These are phyloP conservation scores for Xylariales sp. DNA, from an alignment of 2,329 filamentous ascomycete species.

Conservation along the genomic window DNA sequence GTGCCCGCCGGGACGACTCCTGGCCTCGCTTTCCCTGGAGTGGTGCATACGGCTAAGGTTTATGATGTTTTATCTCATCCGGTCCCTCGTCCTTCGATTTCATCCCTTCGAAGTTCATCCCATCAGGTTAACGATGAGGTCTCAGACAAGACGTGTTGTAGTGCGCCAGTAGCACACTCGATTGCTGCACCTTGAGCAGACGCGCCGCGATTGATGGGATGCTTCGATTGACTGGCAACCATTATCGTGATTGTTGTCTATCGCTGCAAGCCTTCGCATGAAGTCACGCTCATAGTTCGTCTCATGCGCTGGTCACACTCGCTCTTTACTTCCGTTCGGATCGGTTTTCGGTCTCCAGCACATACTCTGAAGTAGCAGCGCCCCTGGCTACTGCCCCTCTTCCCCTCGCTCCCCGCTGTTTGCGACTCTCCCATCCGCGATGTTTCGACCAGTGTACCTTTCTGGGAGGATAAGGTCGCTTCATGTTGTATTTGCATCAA, in stretches of 20 bases:
- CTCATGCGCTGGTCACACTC: too few relatives aligned
- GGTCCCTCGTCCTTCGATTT: neutral
- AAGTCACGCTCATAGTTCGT: neutral
- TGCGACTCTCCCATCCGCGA: too few relatives aligned
- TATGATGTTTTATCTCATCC: neutral
- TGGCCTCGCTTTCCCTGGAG: too few relatives aligned
- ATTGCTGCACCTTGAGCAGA: too few relatives aligned
- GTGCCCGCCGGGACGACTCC: neutral
- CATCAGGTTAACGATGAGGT: neutral
- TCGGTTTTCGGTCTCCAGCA: neutral
- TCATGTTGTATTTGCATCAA: constrained; percentile 11
- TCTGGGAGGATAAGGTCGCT: constrained; percentile 10
- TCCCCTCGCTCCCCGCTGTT: neutral
- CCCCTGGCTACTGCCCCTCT: neutral
- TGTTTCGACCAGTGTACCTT: constrained; percentile 13
- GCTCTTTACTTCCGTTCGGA: neutral
- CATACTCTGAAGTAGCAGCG: neutral
- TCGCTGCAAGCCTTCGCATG: neutral
- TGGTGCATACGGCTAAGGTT: neutral
- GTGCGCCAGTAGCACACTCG: neutral
- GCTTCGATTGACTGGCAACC: too few relatives aligned
- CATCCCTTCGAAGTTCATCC: neutral
- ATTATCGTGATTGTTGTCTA: neutral
- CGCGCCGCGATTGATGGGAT: too few relatives aligned
- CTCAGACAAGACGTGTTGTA: neutral